These are phyloP conservation scores for Carex myosuroides DNA, from an alignment of 176 grass and related monocot genomes.

Conservation along the genomic window DNA sequence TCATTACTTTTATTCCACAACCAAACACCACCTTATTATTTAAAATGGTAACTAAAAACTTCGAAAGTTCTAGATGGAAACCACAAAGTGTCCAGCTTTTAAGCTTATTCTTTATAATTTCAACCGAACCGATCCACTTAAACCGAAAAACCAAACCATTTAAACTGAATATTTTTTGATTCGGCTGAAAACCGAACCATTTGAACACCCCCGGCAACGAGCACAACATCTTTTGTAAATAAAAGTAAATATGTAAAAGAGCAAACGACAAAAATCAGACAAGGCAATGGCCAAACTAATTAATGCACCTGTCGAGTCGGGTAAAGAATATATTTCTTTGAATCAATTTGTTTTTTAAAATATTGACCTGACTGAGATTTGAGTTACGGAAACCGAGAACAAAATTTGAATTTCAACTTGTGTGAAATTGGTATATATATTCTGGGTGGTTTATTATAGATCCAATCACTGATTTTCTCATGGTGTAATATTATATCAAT, in stretches of 20 bases:
- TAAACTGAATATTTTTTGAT: too few species aligned
- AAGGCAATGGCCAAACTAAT: background rate
- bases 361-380: background rate
- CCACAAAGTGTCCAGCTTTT: too few species aligned
- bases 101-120: too few species aligned
- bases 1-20: too few species aligned
- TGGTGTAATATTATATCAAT: background rate
- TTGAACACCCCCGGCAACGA: background rate
- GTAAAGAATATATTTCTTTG: background rate
- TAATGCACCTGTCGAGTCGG: background rate
- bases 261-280: background rate
- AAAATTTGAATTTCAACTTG: constrained; percentile 5
- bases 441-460: background rate
- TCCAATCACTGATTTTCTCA: background rate
- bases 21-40: too few species aligned
- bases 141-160: too few species aligned
- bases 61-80: too few species aligned
- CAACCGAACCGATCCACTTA: too few species aligned
- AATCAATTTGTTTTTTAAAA: too few species aligned
- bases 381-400: background rate
- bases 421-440: background rate
- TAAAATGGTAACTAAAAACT: too few species aligned
- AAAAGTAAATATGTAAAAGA: background rate
- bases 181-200: too few species aligned
- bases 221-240: background rate